Evolutionary conservation across 2,329 filamentous ascomycete genomes (phyloP), one percentile per base, ranked within the genome.

Genomic region (Mycosphaerella sp.): DNA sequence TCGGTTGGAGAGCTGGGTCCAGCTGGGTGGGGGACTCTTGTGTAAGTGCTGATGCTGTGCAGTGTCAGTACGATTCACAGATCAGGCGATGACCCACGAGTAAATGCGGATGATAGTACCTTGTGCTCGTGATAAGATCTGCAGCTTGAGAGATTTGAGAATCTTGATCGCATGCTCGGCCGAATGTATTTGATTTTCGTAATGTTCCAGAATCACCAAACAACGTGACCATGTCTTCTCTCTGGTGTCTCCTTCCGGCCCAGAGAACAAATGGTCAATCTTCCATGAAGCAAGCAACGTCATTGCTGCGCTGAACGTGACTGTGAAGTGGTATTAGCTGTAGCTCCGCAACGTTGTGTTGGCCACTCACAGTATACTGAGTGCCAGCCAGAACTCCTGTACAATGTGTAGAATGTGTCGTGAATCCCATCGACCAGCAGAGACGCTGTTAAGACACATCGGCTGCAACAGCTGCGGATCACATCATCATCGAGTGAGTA

Each of bases 401-500:
- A 62, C 4, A 60, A 55, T 4, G 59, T 62, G 9, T 55, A 50
- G 6, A 62, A 49, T 56, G 68, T 69, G 28, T 65, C 60, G 52
- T 71, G 71, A 3, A 66, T 59, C 4, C 46, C 63, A 25, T 64
- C 64, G 30, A 72, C 64, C 8, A 69, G 63, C 17, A 56, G 48
- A 61, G 68, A 71, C 7, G 66, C 67, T 41, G 68, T 66, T 9
- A 59, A 55, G 6, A 62, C 62, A n/a, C 68, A 65, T 6, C 49
- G 41, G 6, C 50, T 55, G 6, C 65, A 61, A 10, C 59, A 62
- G 10, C 53, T 51, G n/a, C 49, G 69, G 62, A 52, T 66, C 45
- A 49, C 62, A 59, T 62, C 68, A 56, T 44, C 72, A 58, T 37
- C 64, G 65, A 58, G 70, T 62, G 44, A 71, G 57, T 17, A 70